Evolutionary conservation across 1,139 yeast species (phyloP).

Genomic region (Nakaseomyces sp.): DNA sequence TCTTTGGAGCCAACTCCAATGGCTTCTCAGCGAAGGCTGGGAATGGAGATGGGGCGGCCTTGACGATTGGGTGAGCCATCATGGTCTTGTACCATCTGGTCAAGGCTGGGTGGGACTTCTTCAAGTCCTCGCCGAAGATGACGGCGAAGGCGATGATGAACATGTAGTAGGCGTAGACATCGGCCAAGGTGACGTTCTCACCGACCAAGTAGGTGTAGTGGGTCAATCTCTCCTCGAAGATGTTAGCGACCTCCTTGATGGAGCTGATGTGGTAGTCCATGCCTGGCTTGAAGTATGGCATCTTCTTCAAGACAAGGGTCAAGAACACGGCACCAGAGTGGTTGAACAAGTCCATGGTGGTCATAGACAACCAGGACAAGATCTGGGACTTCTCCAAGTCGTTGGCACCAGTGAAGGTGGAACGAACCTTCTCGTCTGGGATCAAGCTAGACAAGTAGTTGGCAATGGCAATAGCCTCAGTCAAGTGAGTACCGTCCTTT

Average conservation of each 20-base stretch:
- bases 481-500: conserved; percentile 68
- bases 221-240: conserved; percentile 52
- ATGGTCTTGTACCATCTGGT: conserved; percentile 79
- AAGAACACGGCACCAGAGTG: conserved; percentile 28
- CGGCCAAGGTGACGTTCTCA: conserved; percentile 76
- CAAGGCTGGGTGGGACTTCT: conserved; percentile 55
- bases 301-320: conserved; percentile 25
- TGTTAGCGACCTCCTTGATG: conserved; percentile 35
- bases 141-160: conserved; percentile 48
- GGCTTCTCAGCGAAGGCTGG: conserved; percentile 53
- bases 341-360: conserved; percentile 54
- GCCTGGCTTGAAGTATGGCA: conserved; percentile 64
- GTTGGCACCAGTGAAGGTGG: conserved; percentile 46
- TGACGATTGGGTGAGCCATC: conserved; percentile 46
- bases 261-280: conserved; percentile 44
- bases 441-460: conserved; percentile 29
- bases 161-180: conserved; percentile 49
- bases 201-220: conserved; percentile 77
- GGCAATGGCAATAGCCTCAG: conserved; percentile 67
- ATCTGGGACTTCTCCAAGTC: conserved; percentile 58
- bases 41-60: conserved; percentile 37
- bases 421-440: conserved; percentile 23
- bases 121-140: conserved; percentile 62
- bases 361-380: conserved; percentile 63
- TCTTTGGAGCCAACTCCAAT: conserved; percentile 63